A percentile compares a stretch with the other conserved stretches of the same genome.
These are phyloP conservation scores for Glonium stellatum DNA, from an alignment of 495 filamentous ascomycete species.

Conservation along the genomic window DNA sequence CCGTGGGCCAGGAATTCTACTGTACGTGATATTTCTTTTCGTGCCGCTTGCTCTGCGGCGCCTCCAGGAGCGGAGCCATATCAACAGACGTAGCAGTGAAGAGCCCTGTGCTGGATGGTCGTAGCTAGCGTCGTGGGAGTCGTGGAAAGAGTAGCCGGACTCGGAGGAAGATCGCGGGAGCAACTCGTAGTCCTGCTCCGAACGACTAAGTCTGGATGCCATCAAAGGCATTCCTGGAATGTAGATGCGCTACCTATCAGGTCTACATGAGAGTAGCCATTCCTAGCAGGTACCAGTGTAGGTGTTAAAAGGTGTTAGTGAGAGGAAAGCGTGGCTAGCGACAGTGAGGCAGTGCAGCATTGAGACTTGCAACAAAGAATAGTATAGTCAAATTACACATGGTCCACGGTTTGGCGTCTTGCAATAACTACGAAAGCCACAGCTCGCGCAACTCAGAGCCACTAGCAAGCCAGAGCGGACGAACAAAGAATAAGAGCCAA, in stretches of 20 bases:
- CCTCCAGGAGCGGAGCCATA: not conserved
- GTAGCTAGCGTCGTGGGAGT: not conserved
- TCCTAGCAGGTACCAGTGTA: not conserved
- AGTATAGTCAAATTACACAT: too few species aligned
- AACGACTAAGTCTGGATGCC: conserved; percentile 16
- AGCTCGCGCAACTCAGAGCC: too few species aligned
- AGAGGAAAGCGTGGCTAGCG: not conserved
- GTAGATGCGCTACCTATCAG: not conserved
- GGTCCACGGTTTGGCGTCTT: too few species aligned
- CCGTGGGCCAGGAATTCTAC: conserved; percentile 16
- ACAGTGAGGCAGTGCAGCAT: too few species aligned
- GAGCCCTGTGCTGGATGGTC: not conserved
- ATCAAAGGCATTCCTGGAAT: conserved; percentile 7
- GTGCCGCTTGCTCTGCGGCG: conserved; percentile 2
- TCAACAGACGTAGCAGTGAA: not conserved
- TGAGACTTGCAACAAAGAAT: too few species aligned
- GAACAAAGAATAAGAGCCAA: too few species aligned
- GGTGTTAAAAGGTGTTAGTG: not conserved
- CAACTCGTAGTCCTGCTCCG: conserved; percentile 22
- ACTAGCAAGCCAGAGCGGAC: too few species aligned
- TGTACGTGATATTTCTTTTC: conserved; percentile 8
- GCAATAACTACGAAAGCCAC: too few species aligned
- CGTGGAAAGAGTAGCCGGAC: not conserved
- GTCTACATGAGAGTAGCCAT: not conserved
- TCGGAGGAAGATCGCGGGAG: conserved; percentile 21